Percentiles rank a stretch among this genome's conserved stretches.
phyloP scores from a whole-genome alignment of 1,139 yeast species.

The Kluyveromyces sp. region DNA sequence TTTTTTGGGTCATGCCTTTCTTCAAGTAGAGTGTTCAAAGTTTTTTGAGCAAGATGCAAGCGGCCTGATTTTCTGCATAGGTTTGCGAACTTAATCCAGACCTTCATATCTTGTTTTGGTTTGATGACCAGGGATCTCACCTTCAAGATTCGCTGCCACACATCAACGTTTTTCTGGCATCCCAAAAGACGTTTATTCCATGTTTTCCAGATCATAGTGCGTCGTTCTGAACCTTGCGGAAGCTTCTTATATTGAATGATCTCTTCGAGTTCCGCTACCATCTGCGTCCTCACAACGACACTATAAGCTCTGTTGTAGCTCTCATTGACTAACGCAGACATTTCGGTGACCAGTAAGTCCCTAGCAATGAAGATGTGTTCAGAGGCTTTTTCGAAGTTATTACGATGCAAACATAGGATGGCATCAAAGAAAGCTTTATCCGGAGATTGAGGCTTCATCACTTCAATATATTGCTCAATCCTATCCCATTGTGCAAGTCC shows the following conservation, averaged over 20 bases:
- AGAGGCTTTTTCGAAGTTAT: constrained; percentile 77
- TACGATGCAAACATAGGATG: constrained; percentile 74
- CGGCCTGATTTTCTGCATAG: constrained; percentile 92
- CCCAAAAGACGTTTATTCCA: constrained; percentile 93
- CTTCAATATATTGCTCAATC: constrained; percentile 85
- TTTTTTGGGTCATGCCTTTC: constrained; percentile 39
- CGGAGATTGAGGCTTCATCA: constrained; percentile 87
- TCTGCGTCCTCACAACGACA: constrained; percentile 92
- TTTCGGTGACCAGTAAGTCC: constrained; percentile 83
- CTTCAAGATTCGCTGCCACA: constrained; percentile 94
- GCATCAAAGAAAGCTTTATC: constrained; percentile 94
- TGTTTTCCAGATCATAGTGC: constrained; percentile 74
- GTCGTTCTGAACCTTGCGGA: constrained; percentile 74
- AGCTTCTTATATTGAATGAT: constrained; percentile 81
- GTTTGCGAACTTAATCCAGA: constrained; percentile 98
- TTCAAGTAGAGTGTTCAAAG: constrained; percentile 68
- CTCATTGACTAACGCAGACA: constrained; percentile 91
- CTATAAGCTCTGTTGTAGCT: constrained; percentile 96
- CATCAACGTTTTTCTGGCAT: constrained; percentile 93
- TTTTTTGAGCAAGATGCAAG: constrained; percentile 85
- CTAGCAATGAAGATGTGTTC: constrained; percentile 76
- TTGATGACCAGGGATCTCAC: constrained; percentile 89
- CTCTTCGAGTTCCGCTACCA: constrained; percentile 95
- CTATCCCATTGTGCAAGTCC: constrained; percentile 97
- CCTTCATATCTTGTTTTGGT: constrained; percentile 95